Evolutionary conservation across 768 basidiomycete genomes (phyloP).

Genomic region (Boletus speciosus): DNA sequence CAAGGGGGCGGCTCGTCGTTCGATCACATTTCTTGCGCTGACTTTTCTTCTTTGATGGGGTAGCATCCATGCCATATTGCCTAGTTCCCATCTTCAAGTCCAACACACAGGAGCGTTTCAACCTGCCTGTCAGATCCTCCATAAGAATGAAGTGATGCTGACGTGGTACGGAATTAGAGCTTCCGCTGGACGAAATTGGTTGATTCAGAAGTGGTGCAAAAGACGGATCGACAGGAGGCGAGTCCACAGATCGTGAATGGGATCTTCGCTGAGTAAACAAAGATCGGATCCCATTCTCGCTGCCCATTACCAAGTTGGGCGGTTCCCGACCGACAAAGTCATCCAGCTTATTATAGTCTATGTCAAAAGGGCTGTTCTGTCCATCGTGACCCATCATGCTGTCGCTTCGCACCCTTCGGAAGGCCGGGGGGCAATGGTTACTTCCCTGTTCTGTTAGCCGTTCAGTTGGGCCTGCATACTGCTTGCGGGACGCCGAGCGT

Average conservation of each 20-base stretch:
- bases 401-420: constrained; percentile 70
- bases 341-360: constrained; percentile 36
- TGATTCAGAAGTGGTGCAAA: constrained; percentile 27
- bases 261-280: constrained; percentile 40
- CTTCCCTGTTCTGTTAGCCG: constrained; percentile 38
- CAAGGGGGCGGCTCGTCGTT: constrained; percentile 87
- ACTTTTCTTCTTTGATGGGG: constrained; percentile 90
- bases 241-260: constrained; percentile 37
- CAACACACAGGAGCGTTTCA: constrained; percentile 91
- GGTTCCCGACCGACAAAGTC: constrained; percentile 18
- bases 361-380: constrained; percentile 40
- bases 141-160: constrained; percentile 98
- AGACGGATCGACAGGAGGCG: constrained; percentile 23
- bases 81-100: constrained; percentile 99
- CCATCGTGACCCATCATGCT: constrained; percentile 38
- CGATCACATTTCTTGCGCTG: constrained; percentile 98
- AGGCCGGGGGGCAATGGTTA: constrained; percentile 31
- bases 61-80: constrained; percentile 97
- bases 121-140: constrained; percentile 93
- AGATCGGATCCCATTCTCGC: constrained; percentile 23
- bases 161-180: constrained; percentile 57
- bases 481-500: constrained; percentile 18
- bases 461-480: constrained; percentile 33
- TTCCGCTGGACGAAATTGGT: constrained; percentile 35
- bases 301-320: constrained; percentile 16